Evolutionary conservation across 768 basidiomycete species (phyloP), one percentile per base, ranked within the genome.

Genomic region (Lactarius hengduanensis): DNA sequence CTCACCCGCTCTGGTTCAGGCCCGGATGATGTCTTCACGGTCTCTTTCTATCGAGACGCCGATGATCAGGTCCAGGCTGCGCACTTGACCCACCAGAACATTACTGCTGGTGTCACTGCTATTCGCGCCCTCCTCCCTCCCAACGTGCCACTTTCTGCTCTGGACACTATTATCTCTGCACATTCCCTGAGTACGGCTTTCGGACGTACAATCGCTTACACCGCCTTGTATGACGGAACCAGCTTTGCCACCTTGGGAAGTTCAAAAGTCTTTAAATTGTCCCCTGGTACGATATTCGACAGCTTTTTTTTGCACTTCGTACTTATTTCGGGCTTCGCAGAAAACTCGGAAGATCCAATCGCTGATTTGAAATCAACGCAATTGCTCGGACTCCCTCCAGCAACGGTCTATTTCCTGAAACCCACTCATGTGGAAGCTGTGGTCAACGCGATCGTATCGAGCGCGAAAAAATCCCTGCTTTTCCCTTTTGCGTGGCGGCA

Each of bases 61-160:
- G 77, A 80, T 22, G 84, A 88, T 40, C 78, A 81, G 45, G 73
- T 89, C 9, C 83, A 83, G 63, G 88, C 83, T 28, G 83, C 83
- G 9, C 86, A 87, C 66, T 77, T 95, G 38, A 92, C 92, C 0
- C 92, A 94, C 74, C 83, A 90, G 74, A 94, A 94, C 69, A 73
- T 96, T 65, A 96, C 93, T 2, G 92, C 95, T 4, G 95, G 92
- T 40, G 89, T 95, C n/a, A 86, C 92, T 0, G 90, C 90, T 3
- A 79, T 86, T 28, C 87, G 90, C 41, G 84, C 87, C 5, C 74
- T 95, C 26, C 85, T 96, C 70, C 94, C 95, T 2, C 78, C 86
- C 11, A 84, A 90, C 28, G 85, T 86, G 71, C 79, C 85, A 15
- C 71, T 94, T 50, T 85, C 89, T 5, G 77, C 87, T 7, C 75